Base-by-base conservation (phyloP, 1,284 basidiomycete genomes). In the Cryptococcus amylolentus region DNA sequence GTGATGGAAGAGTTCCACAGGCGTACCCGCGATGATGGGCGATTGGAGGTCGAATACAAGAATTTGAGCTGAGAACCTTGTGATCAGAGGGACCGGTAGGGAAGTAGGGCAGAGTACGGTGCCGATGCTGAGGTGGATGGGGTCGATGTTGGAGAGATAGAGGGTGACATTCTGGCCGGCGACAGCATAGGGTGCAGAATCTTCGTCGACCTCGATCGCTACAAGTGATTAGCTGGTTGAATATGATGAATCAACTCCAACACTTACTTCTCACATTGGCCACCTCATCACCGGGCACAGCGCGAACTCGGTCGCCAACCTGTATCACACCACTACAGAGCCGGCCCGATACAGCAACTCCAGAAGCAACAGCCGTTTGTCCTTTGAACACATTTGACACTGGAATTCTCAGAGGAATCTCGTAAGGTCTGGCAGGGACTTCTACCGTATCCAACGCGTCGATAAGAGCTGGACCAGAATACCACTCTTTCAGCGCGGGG, bases 381-480 rank as follows among this genome's bases (percentile, higher is more conserved):
- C 89, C 89, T 75, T 88, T 92, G 83, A 96, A 98, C 3, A 98
- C 91, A 73, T 98, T 98, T 13, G 91, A 89, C 20, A 98, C 84
- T 0, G 95, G 95, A 55, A 98, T 82, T 23, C 96, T 84, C 39
- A 97, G 76, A 0, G 94, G 87, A 0, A 85, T 82, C 7, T 83
- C 82, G 56, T 94, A 84, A 52, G 90, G 87, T 45, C 95, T 82
- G 5, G 80, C 75, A 0, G 94, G 94, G 0, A 91, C 88, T 55
- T 89, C 87, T 27, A 97, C 80, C 54, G 81, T 78, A 78, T 96
- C 93, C 26, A 98, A 80, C 9, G 88, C 78, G 62, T 93, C 86
- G 5, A 94, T 86, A 20, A 99, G 79, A 1, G 91, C 91, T 3
- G 88, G 86, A 0, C 93, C 94, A 1, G 77, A 78, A 76, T 96